A percentile compares a stretch with the other conserved stretches of the same genome.
These are phyloP conservation scores for Mucor saturninus DNA, from an alignment of 371 early-diverging fungal species.

Conservation along the genomic window DNA sequence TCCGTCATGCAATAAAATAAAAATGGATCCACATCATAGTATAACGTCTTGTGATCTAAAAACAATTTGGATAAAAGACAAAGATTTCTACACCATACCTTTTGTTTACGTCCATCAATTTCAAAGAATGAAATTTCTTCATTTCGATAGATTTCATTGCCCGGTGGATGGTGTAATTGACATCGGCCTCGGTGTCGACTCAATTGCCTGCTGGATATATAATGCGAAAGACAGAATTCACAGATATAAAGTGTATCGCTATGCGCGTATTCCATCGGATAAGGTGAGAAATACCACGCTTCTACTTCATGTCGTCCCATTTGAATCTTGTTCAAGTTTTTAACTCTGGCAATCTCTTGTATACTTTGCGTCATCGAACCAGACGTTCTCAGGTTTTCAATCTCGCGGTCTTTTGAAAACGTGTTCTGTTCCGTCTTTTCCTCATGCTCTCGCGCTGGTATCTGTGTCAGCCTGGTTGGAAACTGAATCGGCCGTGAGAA, in stretches of 20 bases:
- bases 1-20: slow-evolving; percentile 96
- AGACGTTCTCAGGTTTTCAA: slow-evolving; percentile 88
- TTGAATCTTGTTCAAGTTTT: slow-evolving; percentile 91
- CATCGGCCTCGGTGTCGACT: slow-evolving; percentile 79
- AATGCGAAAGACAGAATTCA: slow-evolving; percentile 91
- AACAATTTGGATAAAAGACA: slow-evolving; percentile 98
- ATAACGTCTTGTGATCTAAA: slow-evolving; percentile 99
- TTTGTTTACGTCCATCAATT: slow-evolving; percentile 94
- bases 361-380: slow-evolving; percentile 97
- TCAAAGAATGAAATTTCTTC: slow-evolving; percentile 89
- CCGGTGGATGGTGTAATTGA: slow-evolving; percentile 93
- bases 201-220: slow-evolving; percentile 68
- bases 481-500: slow-evolving; percentile 76
- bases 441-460: slow-evolving; percentile 30
- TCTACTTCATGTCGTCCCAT: slow-evolving; percentile 97
- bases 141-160: slow-evolving; percentile 98
- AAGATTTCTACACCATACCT: slow-evolving; percentile 98
- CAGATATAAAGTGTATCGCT: slow-evolving; percentile 83
- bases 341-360: slow-evolving; percentile 91
- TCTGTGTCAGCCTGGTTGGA: slow-evolving; percentile 48
- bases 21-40: slow-evolving; percentile 99
- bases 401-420: slow-evolving; percentile 86
- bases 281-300: slow-evolving; percentile 98
- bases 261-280: slow-evolving; percentile 83
- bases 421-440: slow-evolving; percentile 35